These are phyloP conservation scores for Podospora pseudocomata DNA, from an alignment of 495 filamentous ascomycete genomes.

Conservation along the genomic window DNA sequence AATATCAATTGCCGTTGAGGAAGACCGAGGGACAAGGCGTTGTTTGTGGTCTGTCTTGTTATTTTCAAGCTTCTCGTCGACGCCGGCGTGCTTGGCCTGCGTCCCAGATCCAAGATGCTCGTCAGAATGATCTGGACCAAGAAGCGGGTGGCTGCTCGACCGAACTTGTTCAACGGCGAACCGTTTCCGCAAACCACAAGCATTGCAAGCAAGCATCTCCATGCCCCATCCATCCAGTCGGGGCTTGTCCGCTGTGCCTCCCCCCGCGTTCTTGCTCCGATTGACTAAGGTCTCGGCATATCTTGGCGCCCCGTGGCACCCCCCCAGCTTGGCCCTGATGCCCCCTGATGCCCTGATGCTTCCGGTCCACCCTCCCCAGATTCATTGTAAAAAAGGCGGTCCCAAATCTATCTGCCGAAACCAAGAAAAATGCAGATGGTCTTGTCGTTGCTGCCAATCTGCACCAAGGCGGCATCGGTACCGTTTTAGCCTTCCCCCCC, in stretches of 20 bases:
- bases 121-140: neutral
- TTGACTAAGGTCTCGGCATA: neutral
- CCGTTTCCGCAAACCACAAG: neutral
- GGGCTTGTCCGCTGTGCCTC: constrained; percentile 1
- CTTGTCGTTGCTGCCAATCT: neutral
- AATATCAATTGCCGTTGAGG: neutral
- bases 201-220: too few species aligned
- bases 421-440: neutral
- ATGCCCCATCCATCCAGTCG: neutral
- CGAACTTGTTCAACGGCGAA: constrained; percentile 1
- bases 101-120: neutral
- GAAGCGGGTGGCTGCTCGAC: neutral
- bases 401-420: constrained; percentile 20
- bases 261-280: constrained; percentile 16
- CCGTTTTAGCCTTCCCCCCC: neutral
- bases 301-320: constrained; percentile 14
- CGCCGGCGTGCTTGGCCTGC: neutral
- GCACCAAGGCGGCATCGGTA: neutral
- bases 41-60: neutral
- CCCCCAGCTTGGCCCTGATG: neutral
- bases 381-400: constrained; percentile 3
- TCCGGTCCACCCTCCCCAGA: constrained; percentile 2
- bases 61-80: neutral
- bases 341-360: neutral
- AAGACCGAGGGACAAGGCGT: neutral